Evolutionary conservation across 2,329 filamentous ascomycete genomes (phyloP), one percentile per base, ranked within the genome.

Genomic region (Colletotrichum sp.): DNA sequence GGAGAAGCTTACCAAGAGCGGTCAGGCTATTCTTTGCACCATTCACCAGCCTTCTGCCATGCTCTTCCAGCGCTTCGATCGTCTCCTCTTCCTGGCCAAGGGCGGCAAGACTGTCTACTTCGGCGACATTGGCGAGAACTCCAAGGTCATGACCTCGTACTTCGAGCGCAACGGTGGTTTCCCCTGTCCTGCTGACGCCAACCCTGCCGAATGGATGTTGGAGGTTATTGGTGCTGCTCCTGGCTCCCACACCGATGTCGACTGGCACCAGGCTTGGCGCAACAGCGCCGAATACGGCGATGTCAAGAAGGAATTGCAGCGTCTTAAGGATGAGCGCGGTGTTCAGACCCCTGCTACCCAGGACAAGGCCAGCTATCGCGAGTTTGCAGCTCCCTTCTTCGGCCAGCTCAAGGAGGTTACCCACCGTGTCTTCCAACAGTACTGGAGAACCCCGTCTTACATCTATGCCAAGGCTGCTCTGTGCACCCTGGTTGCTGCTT

Each of bases 41-140:
- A 98, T 98, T 76, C 96, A 98, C 83, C 96, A 98, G 84, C 96
- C 96, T n/a, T 97, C 95, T 16, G 96, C 96, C 38, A 96, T 98
- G 90, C 89, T 98, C 69, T 98, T 98, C 88, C 95, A 98, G 83
- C 94, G 95, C 74, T 98, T 97, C 82, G 95, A 97, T 81, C 91
- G 94, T 74, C 90, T 97, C 9, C 88, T 96, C 36, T 95, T 97
- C 86, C 87, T 97, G 18, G 92, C 93, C 38, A 93, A 91, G 81
- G 94, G 94, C 71, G 95, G 95, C 71, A 90, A 88, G 81, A 95
- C 94, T 2, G 93, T 96, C 61, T 97, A 97, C 86, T 96, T 95
- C 80, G 95, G 94, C 71, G 91, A 95, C 5, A 93, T 96, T 73
- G 95, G 95, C 77, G 85, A 93, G 78, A 92, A 94, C 83, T 94